Conservation (phyloP, 2,329 filamentous ascomycete species). For the Aspergillus cejpii region DNA sequence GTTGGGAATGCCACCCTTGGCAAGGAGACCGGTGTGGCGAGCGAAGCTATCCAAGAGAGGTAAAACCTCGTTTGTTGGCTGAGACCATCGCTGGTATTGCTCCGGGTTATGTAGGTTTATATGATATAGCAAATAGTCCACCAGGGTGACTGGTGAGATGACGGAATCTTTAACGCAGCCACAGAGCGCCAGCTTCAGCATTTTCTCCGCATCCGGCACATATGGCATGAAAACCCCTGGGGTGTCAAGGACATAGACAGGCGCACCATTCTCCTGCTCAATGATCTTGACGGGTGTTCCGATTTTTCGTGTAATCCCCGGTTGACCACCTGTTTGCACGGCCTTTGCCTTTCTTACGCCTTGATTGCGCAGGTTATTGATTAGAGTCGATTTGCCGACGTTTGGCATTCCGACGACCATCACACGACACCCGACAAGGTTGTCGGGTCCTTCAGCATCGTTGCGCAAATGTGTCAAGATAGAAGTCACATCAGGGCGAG, state of each 20-base stretch:
- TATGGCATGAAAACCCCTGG: slow-evolving; percentile 95
- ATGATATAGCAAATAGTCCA: slow-evolving; percentile 82
- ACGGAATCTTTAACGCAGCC: slow-evolving; percentile 87
- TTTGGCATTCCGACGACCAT: slow-evolving; percentile 97
- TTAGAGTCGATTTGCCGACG: slow-evolving; percentile 88
- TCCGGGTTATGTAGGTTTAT: slow-evolving; percentile 62
- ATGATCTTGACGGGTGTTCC: slow-evolving; percentile 75
- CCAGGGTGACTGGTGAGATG: slow-evolving; percentile 68
- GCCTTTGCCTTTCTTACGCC: slow-evolving; percentile 64
- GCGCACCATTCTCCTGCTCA: slow-evolving; percentile 49
- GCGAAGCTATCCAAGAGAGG: slow-evolving; percentile 66
- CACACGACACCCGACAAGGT: slow-evolving; percentile 72
- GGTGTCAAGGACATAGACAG: slow-evolving; percentile 82
- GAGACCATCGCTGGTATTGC: slow-evolving; percentile 57
- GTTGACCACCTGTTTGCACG: slow-evolving; percentile 75
- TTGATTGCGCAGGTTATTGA: slow-evolving; percentile 71
- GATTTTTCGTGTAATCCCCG: slow-evolving; percentile 83
- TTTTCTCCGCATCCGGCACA: slow-evolving; percentile 72
- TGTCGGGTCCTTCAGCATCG: slow-evolving; percentile 28
- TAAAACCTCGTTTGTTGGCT: slow-evolving; percentile 77
- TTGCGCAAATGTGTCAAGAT: slow-evolving; percentile 31
- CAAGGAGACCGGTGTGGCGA: slow-evolving; percentile 65
- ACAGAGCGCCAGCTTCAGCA: slow-evolving; percentile 91
- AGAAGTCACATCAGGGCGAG: slow-evolving; percentile 25
- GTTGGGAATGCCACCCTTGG: slow-evolving; percentile 64